A percentile compares a stretch with the other conserved stretches of the same genome.
These are phyloP conservation scores for Cutaneotrichosporon sp. DNA, from an alignment of 1,284 basidiomycete species.

Conservation along the genomic window DNA sequence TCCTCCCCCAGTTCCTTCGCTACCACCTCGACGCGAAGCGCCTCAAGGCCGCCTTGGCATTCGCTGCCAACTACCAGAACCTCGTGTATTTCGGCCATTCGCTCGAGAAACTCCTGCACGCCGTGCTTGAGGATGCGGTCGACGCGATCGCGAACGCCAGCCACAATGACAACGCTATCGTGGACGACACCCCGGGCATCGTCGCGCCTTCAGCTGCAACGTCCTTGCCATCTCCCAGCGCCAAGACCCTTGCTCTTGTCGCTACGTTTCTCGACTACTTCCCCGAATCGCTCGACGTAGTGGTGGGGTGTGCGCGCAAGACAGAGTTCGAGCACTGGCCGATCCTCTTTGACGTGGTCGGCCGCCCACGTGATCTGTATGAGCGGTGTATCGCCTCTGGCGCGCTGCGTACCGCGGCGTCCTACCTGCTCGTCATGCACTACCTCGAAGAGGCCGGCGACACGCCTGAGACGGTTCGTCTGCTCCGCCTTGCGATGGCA, in stretches of 20 bases:
- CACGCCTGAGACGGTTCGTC: conserved; percentile 69
- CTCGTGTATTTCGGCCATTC: conserved; percentile 92
- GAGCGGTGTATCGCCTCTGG: conserved; percentile 78
- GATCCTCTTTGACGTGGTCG: conserved; percentile 81
- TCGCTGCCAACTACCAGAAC: conserved; percentile 79
- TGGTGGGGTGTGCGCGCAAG: conserved; percentile 94
- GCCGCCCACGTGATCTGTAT: conserved; percentile 83
- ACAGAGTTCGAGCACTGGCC: conserved; percentile 91
- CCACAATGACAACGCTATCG: not conserved
- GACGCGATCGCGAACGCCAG: too few relatives aligned
- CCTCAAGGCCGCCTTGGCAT: conserved; percentile 71
- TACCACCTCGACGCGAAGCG: conserved; percentile 72
- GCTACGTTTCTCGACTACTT: conserved; percentile 94
- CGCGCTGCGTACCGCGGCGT: conserved; percentile 81
- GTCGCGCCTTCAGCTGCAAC: not conserved
- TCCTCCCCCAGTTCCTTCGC: conserved; percentile 84
- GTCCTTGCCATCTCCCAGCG: conserved; percentile 16
- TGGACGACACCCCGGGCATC: not conserved
- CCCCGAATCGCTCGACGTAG: conserved; percentile 80
- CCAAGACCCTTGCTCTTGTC: conserved; percentile 60
- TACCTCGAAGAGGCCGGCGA: conserved; percentile 84
- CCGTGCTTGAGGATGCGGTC: conserved; percentile 86
- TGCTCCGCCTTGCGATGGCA: conserved; percentile 68
- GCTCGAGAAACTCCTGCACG: conserved; percentile 88
- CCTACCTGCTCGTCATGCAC: conserved; percentile 89